Conservation (phyloP, 371 early-diverging fungal species). For the Vittaforma corneae region DNA sequence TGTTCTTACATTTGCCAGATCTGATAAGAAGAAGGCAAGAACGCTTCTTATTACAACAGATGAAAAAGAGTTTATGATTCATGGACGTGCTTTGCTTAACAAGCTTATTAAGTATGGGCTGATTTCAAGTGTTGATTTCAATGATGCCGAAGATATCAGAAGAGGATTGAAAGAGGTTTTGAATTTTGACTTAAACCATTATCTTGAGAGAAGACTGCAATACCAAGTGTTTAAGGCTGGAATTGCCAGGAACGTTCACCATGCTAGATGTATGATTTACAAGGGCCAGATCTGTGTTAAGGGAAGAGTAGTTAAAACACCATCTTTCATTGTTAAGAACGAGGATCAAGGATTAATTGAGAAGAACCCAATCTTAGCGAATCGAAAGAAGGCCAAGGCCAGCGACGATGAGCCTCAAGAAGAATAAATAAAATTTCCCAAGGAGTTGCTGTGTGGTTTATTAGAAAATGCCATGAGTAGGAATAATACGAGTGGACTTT, state of each 20-base stretch:
- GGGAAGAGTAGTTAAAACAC: constrained; percentile 54
- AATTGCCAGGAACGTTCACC: constrained; percentile 94
- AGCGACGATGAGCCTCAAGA: constrained; percentile 8
- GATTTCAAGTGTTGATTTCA: constrained; percentile 63
- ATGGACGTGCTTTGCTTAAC: constrained; percentile 93
- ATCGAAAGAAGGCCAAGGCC: constrained; percentile 21
- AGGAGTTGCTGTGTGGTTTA: background rate
- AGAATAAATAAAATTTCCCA: background rate
- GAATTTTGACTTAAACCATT: constrained; percentile 88
- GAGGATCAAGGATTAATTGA: constrained; percentile 57
- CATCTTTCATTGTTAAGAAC: constrained; percentile 52
- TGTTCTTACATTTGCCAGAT: constrained; percentile 82
- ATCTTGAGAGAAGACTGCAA: constrained; percentile 97
- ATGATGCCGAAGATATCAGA: constrained; percentile 65
- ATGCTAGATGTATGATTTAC: constrained; percentile 94
- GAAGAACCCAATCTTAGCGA: constrained; percentile 24
- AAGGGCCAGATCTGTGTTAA: constrained; percentile 55
- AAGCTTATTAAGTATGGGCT: constrained; percentile 92
- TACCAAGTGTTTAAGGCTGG: constrained; percentile 95
- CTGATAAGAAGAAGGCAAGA: constrained; percentile 98
- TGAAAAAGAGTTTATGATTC: constrained; percentile 91
- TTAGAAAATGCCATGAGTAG: no score
- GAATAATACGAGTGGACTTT: no score
- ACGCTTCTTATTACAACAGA: constrained; percentile 89
- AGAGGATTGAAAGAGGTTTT: constrained; percentile 95